phyloP scores from a whole-genome alignment of 768 basidiomycete genomes.

The Mycena olivaceomarginata region DNA sequence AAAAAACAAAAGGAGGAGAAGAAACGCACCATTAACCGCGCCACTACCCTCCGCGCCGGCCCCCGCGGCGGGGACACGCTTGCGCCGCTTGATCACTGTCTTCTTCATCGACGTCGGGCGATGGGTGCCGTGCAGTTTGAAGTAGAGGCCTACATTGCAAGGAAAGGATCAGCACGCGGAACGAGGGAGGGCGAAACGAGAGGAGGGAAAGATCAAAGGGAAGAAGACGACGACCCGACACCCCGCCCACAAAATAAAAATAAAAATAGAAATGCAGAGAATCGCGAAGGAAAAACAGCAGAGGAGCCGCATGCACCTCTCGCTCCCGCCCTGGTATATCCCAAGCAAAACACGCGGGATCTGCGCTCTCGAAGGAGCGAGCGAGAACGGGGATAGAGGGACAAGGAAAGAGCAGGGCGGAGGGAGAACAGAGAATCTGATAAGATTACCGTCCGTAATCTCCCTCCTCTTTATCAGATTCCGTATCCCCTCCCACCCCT shows the following conservation, averaged over 20 bases:
- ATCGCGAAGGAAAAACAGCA: neutral
- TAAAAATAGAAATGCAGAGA: neutral
- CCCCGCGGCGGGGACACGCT: slow-evolving; percentile 96
- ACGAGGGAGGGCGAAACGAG: neutral
- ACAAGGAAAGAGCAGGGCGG: neutral
- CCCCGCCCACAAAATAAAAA: neutral
- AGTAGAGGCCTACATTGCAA: slow-evolving; percentile 87
- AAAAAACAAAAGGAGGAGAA: neutral
- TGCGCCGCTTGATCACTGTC: slow-evolving; percentile 98
- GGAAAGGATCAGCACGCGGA: slow-evolving; percentile 20
- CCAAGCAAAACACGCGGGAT: too few species aligned
- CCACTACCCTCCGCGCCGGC: slow-evolving; percentile 46
- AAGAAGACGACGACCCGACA: neutral
- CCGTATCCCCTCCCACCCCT: neutral
- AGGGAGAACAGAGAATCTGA: slow-evolving; percentile 12
- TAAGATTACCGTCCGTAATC: slow-evolving; percentile 23
- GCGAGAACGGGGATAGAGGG: too few species aligned
- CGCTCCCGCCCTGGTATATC: too few species aligned
- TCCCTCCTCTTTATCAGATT: slow-evolving; percentile 5
- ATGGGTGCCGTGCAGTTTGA: slow-evolving; percentile 98
- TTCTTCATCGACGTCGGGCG: slow-evolving; percentile 99
- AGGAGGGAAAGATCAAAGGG: neutral
- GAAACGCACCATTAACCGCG: slow-evolving; percentile 51
- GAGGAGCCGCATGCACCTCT: neutral
- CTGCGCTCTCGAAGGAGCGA: too few species aligned